These are phyloP conservation scores for Chytridium lagenaria DNA, from an alignment of 371 early-diverging fungal species.

Conservation along the genomic window DNA sequence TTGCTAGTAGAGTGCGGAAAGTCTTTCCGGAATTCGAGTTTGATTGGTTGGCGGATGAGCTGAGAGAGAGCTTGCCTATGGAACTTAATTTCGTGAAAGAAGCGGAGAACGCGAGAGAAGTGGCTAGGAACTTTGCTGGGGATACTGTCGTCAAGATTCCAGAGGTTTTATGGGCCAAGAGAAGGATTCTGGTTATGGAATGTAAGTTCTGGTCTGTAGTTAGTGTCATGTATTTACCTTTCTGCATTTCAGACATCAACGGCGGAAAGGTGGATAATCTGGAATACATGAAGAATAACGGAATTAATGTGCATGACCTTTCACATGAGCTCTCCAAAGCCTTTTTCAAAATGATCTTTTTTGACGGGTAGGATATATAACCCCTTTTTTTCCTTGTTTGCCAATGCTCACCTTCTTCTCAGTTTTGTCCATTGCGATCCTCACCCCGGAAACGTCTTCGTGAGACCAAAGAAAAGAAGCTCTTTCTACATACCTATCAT, in stretches of 20 bases:
- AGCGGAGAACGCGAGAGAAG: slow-evolving; percentile 72
- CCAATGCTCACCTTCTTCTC: too few relatives aligned
- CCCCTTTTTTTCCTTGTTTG: too few relatives aligned
- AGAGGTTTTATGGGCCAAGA: slow-evolving; percentile 67
- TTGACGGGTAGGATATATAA: slow-evolving; percentile 64
- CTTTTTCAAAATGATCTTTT: slow-evolving; percentile 92
- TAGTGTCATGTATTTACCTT: background rate
- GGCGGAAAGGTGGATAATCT: slow-evolving; percentile 82
- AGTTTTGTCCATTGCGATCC: slow-evolving; percentile 59
- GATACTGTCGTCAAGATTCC: slow-evolving; percentile 66
- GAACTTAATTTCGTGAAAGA: slow-evolving; percentile 89
- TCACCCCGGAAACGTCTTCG: slow-evolving; percentile 59
- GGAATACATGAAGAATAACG: slow-evolving; percentile 67
- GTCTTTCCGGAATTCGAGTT: slow-evolving; percentile 90
- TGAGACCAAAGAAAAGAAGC: slow-evolving; percentile 40
- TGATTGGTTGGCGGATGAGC: slow-evolving; percentile 89
- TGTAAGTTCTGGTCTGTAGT: slow-evolving; percentile 43
- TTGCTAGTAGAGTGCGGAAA: slow-evolving; percentile 67
- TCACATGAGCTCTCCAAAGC: slow-evolving; percentile 74
- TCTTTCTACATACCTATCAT: slow-evolving; percentile 30
- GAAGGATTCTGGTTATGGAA: slow-evolving; percentile 78
- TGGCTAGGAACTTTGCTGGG: slow-evolving; percentile 64
- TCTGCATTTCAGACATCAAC: slow-evolving; percentile 47
- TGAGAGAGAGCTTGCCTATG: slow-evolving; percentile 79
- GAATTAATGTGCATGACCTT: slow-evolving; percentile 75